These are phyloP conservation scores for Aspergillus cavernicola DNA, from an alignment of 495 filamentous ascomycete genomes.

Conservation along the genomic window DNA sequence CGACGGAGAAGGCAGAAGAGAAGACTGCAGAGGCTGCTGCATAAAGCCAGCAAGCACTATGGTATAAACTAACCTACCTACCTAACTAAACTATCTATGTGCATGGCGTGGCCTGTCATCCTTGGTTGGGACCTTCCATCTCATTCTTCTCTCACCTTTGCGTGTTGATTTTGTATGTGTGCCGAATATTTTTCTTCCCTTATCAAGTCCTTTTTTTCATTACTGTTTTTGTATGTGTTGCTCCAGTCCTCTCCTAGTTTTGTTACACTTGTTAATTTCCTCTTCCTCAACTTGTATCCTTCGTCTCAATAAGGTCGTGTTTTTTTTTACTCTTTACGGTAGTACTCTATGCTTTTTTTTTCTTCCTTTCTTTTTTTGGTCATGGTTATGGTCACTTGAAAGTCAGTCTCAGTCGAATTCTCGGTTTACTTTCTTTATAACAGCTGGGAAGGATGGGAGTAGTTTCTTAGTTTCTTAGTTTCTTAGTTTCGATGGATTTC, in stretches of 20 bases:
- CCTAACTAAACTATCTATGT: slow-evolving; percentile 2
- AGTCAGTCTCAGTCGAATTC: too few relatives aligned
- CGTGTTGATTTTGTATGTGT: slow-evolving; percentile 1
- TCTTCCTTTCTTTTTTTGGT: too few relatives aligned
- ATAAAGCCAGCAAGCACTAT: not conserved
- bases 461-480: too few relatives aligned
- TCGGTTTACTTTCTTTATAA: too few relatives aligned
- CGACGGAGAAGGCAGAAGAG: slow-evolving; percentile 14
- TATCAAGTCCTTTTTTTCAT: not conserved
- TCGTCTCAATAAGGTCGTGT: too few relatives aligned
- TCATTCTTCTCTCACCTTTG: not conserved
- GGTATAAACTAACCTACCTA: not conserved
- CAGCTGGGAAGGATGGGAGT: too few relatives aligned
- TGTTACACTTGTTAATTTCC: too few relatives aligned
- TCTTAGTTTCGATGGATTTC: too few relatives aligned
- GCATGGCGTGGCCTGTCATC: slow-evolving; percentile 6
- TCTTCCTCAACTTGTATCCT: not conserved
- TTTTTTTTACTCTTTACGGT: too few relatives aligned
- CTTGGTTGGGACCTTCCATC: slow-evolving; percentile 3
- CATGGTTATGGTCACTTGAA: too few relatives aligned
- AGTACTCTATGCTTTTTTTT: too few relatives aligned
- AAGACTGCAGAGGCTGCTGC: slow-evolving; percentile 20
- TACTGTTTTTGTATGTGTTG: not conserved
- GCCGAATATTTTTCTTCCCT: not conserved
- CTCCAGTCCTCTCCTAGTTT: not conserved